Conservation (phyloP, 2,329 filamentous ascomycete genomes). For the Scolecobasidium constrictum region DNA sequence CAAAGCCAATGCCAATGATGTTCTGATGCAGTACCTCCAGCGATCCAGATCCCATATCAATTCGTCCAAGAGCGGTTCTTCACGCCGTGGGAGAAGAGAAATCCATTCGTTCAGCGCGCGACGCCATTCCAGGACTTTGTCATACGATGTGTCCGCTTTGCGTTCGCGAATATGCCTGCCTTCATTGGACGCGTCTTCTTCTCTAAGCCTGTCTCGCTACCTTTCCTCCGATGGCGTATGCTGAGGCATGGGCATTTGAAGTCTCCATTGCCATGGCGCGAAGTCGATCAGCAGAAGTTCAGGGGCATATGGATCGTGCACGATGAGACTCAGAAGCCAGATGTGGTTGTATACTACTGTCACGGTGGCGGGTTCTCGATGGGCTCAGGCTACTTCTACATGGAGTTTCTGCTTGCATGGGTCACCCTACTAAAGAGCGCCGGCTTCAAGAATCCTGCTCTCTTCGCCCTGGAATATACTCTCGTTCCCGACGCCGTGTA, state of each 20-base stretch:
- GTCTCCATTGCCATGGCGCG: conserved; percentile 52
- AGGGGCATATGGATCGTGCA: conserved; percentile 60
- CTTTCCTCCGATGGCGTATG: conserved; percentile 67
- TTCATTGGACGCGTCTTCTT: conserved; percentile 66
- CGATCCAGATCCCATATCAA: conserved; percentile 45
- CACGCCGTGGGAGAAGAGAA: conserved; percentile 31
- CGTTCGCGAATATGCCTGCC: conserved; percentile 60
- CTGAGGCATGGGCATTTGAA: conserved; percentile 56
- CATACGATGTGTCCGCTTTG: conserved; percentile 66
- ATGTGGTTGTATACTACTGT: conserved; percentile 71
- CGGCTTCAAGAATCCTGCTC: conserved; percentile 63
- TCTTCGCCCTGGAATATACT: conserved; percentile 73
- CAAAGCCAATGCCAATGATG: neutral
- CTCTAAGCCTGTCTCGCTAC: conserved; percentile 58
- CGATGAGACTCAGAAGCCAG: conserved; percentile 50
- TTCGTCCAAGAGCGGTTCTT: conserved; percentile 50
- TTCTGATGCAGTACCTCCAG: conserved; percentile 28
- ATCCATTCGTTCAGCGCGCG: conserved; percentile 58
- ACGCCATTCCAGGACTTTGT: conserved; percentile 68
- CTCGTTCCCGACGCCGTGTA: conserved; percentile 65
- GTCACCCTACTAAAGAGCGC: conserved; percentile 50
- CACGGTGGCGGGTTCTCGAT: conserved; percentile 79
- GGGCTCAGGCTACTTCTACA: conserved; percentile 74
- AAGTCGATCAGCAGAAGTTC: conserved; percentile 32
- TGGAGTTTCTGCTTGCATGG: conserved; percentile 72